phyloP scores from a whole-genome alignment of 805 yeast genomes.

The Teunomyces panamensis region DNA sequence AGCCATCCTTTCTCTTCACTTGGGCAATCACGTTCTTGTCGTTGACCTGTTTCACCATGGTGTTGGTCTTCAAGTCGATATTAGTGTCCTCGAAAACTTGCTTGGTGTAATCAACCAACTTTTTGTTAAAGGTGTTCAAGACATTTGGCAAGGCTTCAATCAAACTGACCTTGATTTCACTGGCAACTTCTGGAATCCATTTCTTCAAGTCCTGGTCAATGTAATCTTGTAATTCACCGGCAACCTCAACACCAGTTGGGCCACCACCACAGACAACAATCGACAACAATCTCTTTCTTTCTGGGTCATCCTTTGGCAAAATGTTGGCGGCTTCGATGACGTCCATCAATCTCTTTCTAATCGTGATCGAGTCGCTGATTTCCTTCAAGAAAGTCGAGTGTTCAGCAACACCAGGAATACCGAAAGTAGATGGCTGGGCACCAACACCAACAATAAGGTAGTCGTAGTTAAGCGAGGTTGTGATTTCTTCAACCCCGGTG shows the following conservation, averaged over 20 bases:
- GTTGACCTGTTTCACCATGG: conserved; percentile 86
- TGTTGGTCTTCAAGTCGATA: conserved; percentile 74
- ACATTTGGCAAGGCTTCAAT: conserved; percentile 93
- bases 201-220: conserved; percentile 84
- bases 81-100: conserved; percentile 64
- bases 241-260: conserved; percentile 97
- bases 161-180: conserved; percentile 78
- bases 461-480: conserved; percentile 60
- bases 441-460: conserved; percentile 91
- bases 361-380: conserved; percentile 80
- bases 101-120: conserved; percentile 74
- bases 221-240: conserved; percentile 94
- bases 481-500: conserved; percentile 42
- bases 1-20: conserved; percentile 63
- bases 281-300: conserved; percentile 79
- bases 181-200: conserved; percentile 84
- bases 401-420: conserved; percentile 91
- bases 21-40: conserved; percentile 67
- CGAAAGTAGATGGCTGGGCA: conserved; percentile 91
- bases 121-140: conserved; percentile 67
- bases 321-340: conserved; percentile 85
- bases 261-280: conserved; percentile 98
- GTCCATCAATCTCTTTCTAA: conserved; percentile 80
- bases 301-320: conserved; percentile 70
- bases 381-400: conserved; percentile 88